phyloP scores from a whole-genome alignment of 2,329 filamentous ascomycete species.

The Mycocentrospora acerina region DNA sequence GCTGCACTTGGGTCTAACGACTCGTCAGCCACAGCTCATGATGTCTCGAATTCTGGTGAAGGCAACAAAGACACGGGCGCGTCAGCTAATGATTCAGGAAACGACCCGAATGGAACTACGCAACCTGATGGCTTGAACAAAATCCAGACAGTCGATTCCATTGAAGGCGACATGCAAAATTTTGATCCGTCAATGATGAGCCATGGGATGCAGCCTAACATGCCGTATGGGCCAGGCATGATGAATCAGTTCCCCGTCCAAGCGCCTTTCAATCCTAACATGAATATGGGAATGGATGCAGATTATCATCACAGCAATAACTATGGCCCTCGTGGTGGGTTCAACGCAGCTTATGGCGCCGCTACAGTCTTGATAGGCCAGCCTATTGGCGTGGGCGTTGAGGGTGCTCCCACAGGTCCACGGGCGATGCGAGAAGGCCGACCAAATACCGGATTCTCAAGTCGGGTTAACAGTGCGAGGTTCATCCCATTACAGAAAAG shows the following conservation, averaged over 20 bases:
- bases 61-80: constrained; percentile 11
- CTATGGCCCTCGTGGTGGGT: constrained; percentile 50
- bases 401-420: constrained; percentile 82
- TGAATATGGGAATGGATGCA: constrained; percentile 37
- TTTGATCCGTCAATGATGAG: constrained; percentile 33
- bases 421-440: constrained; percentile 91
- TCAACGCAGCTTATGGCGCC: constrained; percentile 40
- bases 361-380: constrained; percentile 40
- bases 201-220: constrained; percentile 27
- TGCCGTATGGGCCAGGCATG: constrained; percentile 28
- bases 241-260: constrained; percentile 59
- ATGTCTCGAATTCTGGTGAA: constrained; percentile 4
- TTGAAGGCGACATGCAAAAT: constrained; percentile 21
- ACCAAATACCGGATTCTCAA: constrained; percentile 75
- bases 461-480: constrained; percentile 50
- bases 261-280: constrained; percentile 41
- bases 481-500: constrained; percentile 26
- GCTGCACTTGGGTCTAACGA: constrained; percentile 8
- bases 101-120: constrained; percentile 12
- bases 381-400: constrained; percentile 58
- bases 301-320: constrained; percentile 33
- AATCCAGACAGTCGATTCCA: constrained; percentile 38
- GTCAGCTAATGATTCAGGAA: constrained; percentile 21
- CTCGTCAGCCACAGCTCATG: constrained; percentile 7
- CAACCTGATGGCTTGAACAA: constrained; percentile 28